phyloP scores from a whole-genome alignment of 495 filamentous ascomycete genomes.

The Apiosordaria backusii region DNA sequence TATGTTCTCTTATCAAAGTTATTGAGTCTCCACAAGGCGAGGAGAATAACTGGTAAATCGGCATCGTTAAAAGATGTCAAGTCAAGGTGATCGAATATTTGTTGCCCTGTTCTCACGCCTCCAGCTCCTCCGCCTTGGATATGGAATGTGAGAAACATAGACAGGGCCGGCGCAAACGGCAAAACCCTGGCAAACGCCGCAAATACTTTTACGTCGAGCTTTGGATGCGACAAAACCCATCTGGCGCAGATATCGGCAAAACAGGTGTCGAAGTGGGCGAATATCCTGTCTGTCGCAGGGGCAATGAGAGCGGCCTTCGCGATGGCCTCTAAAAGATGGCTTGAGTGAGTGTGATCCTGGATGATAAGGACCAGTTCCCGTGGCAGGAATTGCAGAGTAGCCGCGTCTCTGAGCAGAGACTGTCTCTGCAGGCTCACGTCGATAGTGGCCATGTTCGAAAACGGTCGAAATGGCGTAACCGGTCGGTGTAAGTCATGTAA shows the following conservation, averaged over 20 bases:
- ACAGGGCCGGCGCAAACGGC: constrained; percentile 71
- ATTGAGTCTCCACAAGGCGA: constrained; percentile 73
- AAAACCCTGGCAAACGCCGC: constrained; percentile 74
- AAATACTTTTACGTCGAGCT: constrained; percentile 52
- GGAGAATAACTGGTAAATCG: constrained; percentile 46
- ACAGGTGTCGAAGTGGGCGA: constrained; percentile 62
- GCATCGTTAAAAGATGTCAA: constrained; percentile 22
- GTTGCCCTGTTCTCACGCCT: neutral
- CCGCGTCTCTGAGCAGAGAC: constrained; percentile 37
- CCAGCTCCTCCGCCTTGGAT: constrained; percentile 20
- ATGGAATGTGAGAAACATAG: constrained; percentile 45
- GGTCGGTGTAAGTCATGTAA: constrained; percentile 19
- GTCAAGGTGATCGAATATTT: constrained; percentile 20
- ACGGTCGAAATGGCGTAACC: constrained; percentile 16
- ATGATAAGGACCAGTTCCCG: constrained; percentile 63
- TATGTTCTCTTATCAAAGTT: constrained; percentile 67
- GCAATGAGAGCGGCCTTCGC: constrained; percentile 63
- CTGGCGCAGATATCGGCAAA: constrained; percentile 77
- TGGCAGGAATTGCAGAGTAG: constrained; percentile 54
- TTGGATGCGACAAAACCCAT: constrained; percentile 55
- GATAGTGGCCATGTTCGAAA: constrained; percentile 41
- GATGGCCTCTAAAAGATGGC: constrained; percentile 66
- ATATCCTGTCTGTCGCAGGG: constrained; percentile 61
- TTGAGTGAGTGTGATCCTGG: constrained; percentile 53
- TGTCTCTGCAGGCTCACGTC: constrained; percentile 41